These are phyloP conservation scores for Chamaecrista fasciculata DNA, from an alignment of 306 rosid genomes.

Conservation along the genomic window DNA sequence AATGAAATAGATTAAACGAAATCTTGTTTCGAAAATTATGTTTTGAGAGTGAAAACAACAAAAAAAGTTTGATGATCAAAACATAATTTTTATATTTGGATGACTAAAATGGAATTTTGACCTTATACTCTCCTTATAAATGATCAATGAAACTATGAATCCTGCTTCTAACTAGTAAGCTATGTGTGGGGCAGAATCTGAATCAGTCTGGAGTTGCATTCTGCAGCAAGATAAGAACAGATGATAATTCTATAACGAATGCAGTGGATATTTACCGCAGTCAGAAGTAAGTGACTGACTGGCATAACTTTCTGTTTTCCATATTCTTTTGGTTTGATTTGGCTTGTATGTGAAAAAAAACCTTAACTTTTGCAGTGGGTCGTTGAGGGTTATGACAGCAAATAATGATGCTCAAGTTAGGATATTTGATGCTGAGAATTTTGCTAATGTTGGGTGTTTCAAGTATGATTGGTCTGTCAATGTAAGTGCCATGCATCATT, in stretches of 20 bases:
- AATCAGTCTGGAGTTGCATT: constrained; percentile 68
- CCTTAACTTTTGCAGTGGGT: constrained; percentile 55
- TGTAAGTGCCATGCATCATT: constrained; percentile 48
- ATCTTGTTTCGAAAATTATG: too few species aligned
- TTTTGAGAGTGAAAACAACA: too few species aligned
- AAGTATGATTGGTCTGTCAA: constrained; percentile 86
- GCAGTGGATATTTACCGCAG: constrained; percentile 69
- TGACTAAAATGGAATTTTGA: too few species aligned
- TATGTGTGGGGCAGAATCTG: constrained; percentile 49
- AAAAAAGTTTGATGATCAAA: too few species aligned
- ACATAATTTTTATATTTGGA: too few species aligned
- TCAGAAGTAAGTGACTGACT: constrained; percentile 46
- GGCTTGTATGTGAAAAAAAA: constrained; percentile 20
- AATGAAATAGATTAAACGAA: too few species aligned
- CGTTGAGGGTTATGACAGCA: constrained; percentile 71
- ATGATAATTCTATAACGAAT: constrained; percentile 84
- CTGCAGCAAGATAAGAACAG: constrained; percentile 71
- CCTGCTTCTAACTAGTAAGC: constrained; percentile 7
- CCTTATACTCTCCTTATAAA: constrained; percentile 8
- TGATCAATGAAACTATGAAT: not conserved
- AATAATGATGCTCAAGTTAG: constrained; percentile 86
- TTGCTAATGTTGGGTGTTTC: constrained; percentile 60
- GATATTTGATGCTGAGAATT: constrained; percentile 58
- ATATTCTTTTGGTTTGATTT: not conserved
- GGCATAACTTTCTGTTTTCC: not conserved